A percentile compares a stretch with the other conserved stretches of the same genome.
Conservation (phyloP, 768 basidiomycete genomes). For the Lentinula lateritia region DNA sequence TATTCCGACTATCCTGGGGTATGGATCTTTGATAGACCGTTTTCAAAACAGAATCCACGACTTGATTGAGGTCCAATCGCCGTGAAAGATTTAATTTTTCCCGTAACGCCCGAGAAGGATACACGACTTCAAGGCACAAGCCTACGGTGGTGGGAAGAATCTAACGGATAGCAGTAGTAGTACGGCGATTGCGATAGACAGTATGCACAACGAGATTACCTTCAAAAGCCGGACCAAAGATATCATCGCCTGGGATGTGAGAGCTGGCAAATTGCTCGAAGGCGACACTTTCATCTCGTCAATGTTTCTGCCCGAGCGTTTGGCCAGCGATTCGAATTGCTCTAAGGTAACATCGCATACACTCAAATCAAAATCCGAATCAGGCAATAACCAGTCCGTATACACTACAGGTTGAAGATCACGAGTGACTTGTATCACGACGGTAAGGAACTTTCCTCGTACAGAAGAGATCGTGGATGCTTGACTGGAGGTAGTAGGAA, state of each 20-base stretch:
- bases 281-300: conserved; percentile 17
- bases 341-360: conserved; percentile 80
- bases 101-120: conserved; percentile 50
- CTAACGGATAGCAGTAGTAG: conserved; percentile 26
- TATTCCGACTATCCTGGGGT: conserved; percentile 40
- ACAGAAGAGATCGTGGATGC: conserved; percentile 85
- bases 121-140: conserved; percentile 80
- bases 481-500: conserved; percentile 40
- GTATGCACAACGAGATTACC: conserved; percentile 34
- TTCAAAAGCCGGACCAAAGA: conserved; percentile 72
- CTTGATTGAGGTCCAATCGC: conserved; percentile 68
- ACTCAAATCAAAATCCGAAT: conserved; percentile 64
- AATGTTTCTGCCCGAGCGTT: conserved; percentile 39
- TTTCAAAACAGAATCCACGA: conserved; percentile 80
- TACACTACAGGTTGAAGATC: conserved; percentile 89
- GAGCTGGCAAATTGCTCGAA: conserved; percentile 39
- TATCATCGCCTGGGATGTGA: conserved; percentile 52
- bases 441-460: conserved; percentile 80
- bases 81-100: conserved; percentile 39
- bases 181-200: background rate
- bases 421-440: conserved; percentile 86
- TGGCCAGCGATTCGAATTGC: conserved; percentile 72
- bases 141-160: conserved; percentile 58
- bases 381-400: conserved; percentile 70
- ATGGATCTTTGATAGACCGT: conserved; percentile 71